These are phyloP conservation scores for Thuja plicata DNA, from an alignment of 83 land plant species.

Conservation along the genomic window DNA sequence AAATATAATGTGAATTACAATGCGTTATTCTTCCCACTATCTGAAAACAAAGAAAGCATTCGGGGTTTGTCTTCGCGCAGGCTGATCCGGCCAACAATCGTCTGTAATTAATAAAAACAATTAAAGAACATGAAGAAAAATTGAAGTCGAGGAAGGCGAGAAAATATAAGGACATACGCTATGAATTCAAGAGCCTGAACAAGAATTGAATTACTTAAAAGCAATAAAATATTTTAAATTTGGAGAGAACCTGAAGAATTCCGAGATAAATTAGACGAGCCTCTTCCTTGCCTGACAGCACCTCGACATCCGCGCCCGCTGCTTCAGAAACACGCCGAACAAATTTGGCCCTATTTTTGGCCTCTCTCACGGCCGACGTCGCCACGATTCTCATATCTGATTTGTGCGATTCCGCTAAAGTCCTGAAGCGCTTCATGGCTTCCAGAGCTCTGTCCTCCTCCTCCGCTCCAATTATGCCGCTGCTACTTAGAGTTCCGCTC, in stretches of 20 bases:
- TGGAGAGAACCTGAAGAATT: conserved; percentile 27
- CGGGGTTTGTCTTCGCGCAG: no score
- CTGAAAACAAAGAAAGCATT: no score
- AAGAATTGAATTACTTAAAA: background rate
- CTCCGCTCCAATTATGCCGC: conserved; percentile 22
- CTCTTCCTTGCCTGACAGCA: conserved; percentile 61
- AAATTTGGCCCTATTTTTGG: conserved; percentile 37
- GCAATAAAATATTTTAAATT: background rate
- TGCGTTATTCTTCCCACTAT: no score
- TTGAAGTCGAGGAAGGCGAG: background rate
- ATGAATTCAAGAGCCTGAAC: background rate
- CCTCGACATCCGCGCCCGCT: conserved; percentile 43
- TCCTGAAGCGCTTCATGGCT: conserved; percentile 25
- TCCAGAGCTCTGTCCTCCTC: conserved; percentile 28
- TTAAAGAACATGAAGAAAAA: background rate
- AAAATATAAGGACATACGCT: background rate
- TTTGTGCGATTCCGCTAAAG: conserved; percentile 17
- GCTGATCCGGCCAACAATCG: no score
- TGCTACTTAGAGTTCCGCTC: conserved; percentile 23
- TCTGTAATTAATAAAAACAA: no score
- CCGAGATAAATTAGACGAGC: conserved; percentile 56
- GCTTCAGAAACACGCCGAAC: conserved; percentile 21
- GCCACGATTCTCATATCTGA: conserved; percentile 40
- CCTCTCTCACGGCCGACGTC: conserved; percentile 65
- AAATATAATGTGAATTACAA: no score